Evolutionary conservation across 2,329 filamentous ascomycete genomes (phyloP).

Genomic region (Dothidotthia symphoricarpi): DNA sequence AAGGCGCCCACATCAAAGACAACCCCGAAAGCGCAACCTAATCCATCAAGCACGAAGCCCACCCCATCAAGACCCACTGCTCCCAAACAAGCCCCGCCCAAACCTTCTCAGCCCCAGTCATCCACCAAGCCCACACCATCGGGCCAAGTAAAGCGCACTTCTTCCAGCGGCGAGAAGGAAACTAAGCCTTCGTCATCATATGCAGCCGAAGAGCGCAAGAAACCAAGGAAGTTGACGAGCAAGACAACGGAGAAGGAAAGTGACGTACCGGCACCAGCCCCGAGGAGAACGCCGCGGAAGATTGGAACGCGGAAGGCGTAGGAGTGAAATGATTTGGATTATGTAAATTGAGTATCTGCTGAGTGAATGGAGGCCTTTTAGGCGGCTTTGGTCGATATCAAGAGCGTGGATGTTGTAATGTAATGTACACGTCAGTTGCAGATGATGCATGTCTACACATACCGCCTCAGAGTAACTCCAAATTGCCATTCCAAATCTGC

Average conservation of each 20-base stretch:
- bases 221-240: constrained; percentile 30
- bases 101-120: constrained; percentile 11
- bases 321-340: too few species aligned
- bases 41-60: background rate
- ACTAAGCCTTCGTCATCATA: constrained; percentile 12
- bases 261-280: constrained; percentile 5
- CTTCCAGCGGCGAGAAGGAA: constrained; percentile 14
- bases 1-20: background rate
- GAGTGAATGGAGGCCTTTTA: too few species aligned
- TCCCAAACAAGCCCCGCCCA: constrained; percentile 7
- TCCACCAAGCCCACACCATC: constrained; percentile 10
- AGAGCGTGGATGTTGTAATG: too few species aligned
- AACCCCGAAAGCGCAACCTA: background rate
- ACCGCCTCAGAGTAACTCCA: too few species aligned
- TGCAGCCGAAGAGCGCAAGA: constrained; percentile 15
- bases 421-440: too few species aligned
- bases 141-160: constrained; percentile 5
- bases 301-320: constrained; percentile 24
- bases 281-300: constrained; percentile 27
- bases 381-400: too few species aligned
- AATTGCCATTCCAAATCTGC: too few species aligned
- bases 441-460: too few species aligned
- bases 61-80: constrained; percentile 2
- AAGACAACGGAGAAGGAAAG: constrained; percentile 21
- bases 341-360: too few species aligned